Conservation (phyloP, 2,329 filamentous ascomycete genomes). For the Allantophomopsis lycopodina region DNA sequence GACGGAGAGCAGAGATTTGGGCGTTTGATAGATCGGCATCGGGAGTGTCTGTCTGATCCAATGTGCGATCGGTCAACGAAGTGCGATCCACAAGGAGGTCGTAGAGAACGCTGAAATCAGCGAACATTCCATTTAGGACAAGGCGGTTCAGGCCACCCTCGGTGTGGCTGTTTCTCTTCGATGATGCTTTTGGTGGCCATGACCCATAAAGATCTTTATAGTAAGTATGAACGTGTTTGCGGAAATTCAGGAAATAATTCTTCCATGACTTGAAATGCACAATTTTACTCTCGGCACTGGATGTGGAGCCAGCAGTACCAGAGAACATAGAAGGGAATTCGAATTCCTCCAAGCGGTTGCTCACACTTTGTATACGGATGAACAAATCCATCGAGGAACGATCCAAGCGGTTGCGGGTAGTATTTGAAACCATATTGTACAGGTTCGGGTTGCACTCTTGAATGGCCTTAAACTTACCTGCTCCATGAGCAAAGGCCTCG, state of each 20-base stretch:
- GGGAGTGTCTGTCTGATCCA: slow-evolving; percentile 35
- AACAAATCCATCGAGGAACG: slow-evolving; percentile 70
- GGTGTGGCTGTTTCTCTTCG: slow-evolving; percentile 81
- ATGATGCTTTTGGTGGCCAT: slow-evolving; percentile 84
- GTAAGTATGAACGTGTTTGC: slow-evolving; percentile 44
- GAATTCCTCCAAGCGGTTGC: slow-evolving; percentile 67
- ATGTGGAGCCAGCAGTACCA: slow-evolving; percentile 75
- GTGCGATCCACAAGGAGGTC: slow-evolving; percentile 76
- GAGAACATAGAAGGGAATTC: slow-evolving; percentile 85
- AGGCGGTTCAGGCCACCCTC: slow-evolving; percentile 77
- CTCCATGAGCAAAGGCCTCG: slow-evolving; percentile 83
- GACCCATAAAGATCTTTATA: slow-evolving; percentile 56
- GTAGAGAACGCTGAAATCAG: slow-evolving; percentile 76
- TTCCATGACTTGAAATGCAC: slow-evolving; percentile 81
- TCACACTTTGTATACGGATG: slow-evolving; percentile 56
- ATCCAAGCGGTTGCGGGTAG: slow-evolving; percentile 69
- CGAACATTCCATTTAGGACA: slow-evolving; percentile 70
- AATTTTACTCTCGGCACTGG: slow-evolving; percentile 58
- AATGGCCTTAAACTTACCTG: slow-evolving; percentile 71
- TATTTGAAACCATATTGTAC: slow-evolving; percentile 53
- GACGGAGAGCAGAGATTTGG: slow-evolving; percentile 56
- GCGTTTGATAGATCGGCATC: slow-evolving; percentile 35
- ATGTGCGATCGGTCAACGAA: slow-evolving; percentile 63
- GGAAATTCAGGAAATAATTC: slow-evolving; percentile 58
- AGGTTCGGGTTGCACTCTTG: slow-evolving; percentile 53